These are phyloP conservation scores for Penicillium sp. DNA, from an alignment of 2,329 filamentous ascomycete genomes.

Conservation along the genomic window DNA sequence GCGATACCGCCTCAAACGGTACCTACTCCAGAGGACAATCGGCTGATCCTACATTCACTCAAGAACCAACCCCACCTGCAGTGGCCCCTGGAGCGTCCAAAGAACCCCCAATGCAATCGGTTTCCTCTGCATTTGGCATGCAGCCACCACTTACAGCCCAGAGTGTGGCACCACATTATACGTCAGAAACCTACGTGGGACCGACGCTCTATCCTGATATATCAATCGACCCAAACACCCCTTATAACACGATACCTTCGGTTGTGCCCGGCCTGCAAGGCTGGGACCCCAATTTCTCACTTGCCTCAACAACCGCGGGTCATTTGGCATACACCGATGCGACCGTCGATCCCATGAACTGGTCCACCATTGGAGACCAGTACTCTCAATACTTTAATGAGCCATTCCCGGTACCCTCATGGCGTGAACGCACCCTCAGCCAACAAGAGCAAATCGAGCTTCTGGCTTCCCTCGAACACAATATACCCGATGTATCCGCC, in stretches of 20 bases:
- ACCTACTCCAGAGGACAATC: slow-evolving; percentile 31
- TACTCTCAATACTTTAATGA: slow-evolving; percentile 43
- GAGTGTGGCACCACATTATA: slow-evolving; percentile 15
- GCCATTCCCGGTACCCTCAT: slow-evolving; percentile 38
- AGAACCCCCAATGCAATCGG: slow-evolving; percentile 9
- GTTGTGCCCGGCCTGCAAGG: slow-evolving; percentile 34
- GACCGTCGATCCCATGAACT: slow-evolving; percentile 34
- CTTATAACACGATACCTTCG: slow-evolving; percentile 35
- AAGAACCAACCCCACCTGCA: slow-evolving; percentile 18
- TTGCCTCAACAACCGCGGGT: slow-evolving; percentile 31
- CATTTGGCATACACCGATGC: slow-evolving; percentile 31
- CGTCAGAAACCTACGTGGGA: slow-evolving; percentile 17
- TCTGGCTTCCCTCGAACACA: slow-evolving; percentile 64
- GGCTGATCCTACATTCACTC: slow-evolving; percentile 24
- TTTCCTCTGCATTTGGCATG: slow-evolving; percentile 12
- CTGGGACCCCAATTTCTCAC: slow-evolving; percentile 36
- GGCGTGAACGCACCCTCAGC: slow-evolving; percentile 59
- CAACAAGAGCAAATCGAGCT: slow-evolving; percentile 75
- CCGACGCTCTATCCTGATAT: slow-evolving; percentile 21
- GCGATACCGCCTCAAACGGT: slow-evolving; percentile 24
- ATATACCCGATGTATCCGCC: slow-evolving; percentile 43
- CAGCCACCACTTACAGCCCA: slow-evolving; percentile 12
- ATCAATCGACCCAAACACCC: slow-evolving; percentile 32
- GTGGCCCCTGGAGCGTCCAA: slow-evolving; percentile 17
- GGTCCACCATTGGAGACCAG: slow-evolving; percentile 40